Evolutionary conservation across 106 monocot genomes (phyloP).

Genomic region (Dactylorhiza incarnata): DNA sequence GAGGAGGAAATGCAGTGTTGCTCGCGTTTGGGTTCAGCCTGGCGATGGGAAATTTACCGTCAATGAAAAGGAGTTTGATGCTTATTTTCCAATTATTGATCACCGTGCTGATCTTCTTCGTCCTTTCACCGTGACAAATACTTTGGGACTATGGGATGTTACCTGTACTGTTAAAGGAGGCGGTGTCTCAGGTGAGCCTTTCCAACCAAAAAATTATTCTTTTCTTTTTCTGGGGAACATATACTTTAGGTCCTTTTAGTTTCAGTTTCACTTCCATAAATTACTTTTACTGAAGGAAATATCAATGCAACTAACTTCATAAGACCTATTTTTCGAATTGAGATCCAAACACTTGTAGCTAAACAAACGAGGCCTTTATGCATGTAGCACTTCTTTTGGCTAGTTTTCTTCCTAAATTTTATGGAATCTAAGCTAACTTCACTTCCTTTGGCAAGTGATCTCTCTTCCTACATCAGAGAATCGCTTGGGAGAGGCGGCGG

Average conservation of each 20-base stretch:
- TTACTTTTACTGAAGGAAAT: background rate
- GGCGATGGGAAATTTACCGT: slow-evolving; percentile 78
- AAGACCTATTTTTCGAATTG: too few relatives aligned
- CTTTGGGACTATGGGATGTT: slow-evolving; percentile 81
- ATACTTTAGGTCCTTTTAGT: background rate
- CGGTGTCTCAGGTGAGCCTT: slow-evolving; percentile 69
- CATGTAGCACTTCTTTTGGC: background rate
- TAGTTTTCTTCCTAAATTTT: too few relatives aligned
- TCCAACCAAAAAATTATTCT: background rate
- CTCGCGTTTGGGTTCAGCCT: slow-evolving; percentile 89
- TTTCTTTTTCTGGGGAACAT: background rate
- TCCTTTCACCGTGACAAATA: slow-evolving; percentile 81
- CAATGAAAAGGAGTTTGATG: slow-evolving; percentile 88
- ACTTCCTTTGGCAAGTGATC: too few relatives aligned
- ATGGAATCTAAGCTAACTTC: too few relatives aligned
- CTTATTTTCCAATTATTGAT: slow-evolving; percentile 84
- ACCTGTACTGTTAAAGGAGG: slow-evolving; percentile 93
- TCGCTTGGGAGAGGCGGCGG: too few relatives aligned
- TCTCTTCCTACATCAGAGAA: too few relatives aligned
- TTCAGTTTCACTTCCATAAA: background rate
- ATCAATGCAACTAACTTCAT: too few relatives aligned
- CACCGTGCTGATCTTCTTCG: slow-evolving; percentile 81
- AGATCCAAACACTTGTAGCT: too few relatives aligned
- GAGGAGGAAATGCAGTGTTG: slow-evolving; percentile 86
- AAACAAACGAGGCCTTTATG: background rate